phyloP scores from a whole-genome alignment of 2,329 filamentous ascomycete genomes.

The Cordyceps tenuipes region DNA sequence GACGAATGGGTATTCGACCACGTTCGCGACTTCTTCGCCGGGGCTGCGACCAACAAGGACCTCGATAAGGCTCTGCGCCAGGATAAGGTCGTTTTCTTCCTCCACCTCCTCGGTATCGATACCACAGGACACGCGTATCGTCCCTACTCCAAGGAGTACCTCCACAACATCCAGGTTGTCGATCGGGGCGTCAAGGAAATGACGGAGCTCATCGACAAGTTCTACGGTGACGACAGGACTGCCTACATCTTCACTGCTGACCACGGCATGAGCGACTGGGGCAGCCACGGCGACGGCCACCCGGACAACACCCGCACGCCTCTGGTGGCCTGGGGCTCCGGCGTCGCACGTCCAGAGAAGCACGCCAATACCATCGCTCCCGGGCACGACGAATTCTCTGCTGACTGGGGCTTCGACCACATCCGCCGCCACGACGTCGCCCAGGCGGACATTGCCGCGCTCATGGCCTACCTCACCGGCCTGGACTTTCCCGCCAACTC shows the following conservation, averaged over 20 bases:
- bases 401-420: slow-evolving; percentile 76
- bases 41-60: slow-evolving; percentile 69
- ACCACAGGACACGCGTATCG: slow-evolving; percentile 80
- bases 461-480: slow-evolving; percentile 90
- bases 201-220: slow-evolving; percentile 69
- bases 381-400: slow-evolving; percentile 87
- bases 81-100: slow-evolving; percentile 88
- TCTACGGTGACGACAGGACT: slow-evolving; percentile 78
- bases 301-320: slow-evolving; percentile 95
- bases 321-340: slow-evolving; percentile 86
- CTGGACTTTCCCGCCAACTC: slow-evolving; percentile 92
- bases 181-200: slow-evolving; percentile 85
- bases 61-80: slow-evolving; percentile 64
- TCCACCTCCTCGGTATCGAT: slow-evolving; percentile 87
- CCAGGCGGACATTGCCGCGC: slow-evolving; percentile 86
- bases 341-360: slow-evolving; percentile 66
- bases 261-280: slow-evolving; percentile 98
- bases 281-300: slow-evolving; percentile 97
- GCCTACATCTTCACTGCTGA: slow-evolving; percentile 96
- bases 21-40: slow-evolving; percentile 77
- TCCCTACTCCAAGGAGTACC: slow-evolving; percentile 91
- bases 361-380: slow-evolving; percentile 49
- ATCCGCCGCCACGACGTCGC: slow-evolving; percentile 83
- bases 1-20: slow-evolving; percentile 95
- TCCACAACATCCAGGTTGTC: slow-evolving; percentile 90